These are phyloP conservation scores for Pluteus cervinus DNA, from an alignment of 768 basidiomycete species.

Conservation along the genomic window DNA sequence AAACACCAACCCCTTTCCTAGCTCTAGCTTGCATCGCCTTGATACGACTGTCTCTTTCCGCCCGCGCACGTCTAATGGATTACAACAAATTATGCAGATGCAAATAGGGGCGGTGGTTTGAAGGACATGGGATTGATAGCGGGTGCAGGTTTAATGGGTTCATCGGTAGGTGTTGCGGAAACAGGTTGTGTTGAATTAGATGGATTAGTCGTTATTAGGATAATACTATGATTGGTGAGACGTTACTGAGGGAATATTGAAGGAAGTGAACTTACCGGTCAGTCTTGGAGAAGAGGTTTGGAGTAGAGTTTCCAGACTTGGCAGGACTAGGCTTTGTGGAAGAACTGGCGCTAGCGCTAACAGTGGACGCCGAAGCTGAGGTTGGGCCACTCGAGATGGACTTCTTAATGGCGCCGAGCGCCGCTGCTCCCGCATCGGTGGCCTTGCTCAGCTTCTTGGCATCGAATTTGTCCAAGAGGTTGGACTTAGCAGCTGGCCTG, in stretches of 20 bases:
- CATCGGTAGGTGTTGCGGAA: conserved; percentile 12
- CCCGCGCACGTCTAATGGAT: conserved; percentile 57
- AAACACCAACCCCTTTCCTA: conserved; percentile 60
- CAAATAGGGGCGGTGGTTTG: conserved; percentile 64
- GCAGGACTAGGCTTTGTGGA: conserved; percentile 14
- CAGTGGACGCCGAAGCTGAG: conserved; percentile 12
- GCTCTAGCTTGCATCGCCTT: conserved; percentile 70
- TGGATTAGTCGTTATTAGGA: conserved; percentile 9
- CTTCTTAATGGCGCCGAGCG: conserved; percentile 27
- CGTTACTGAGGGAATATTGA: conserved; percentile 13
- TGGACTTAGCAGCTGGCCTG: conserved; percentile 33
- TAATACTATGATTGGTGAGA: conserved; percentile 8
- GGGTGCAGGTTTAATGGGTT: conserved; percentile 32
- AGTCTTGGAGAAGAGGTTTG: conserved; percentile 37
- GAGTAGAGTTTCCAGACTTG: conserved; percentile 9
- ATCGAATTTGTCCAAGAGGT: conserved; percentile 26
- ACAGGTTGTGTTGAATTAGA: conserved; percentile 14
- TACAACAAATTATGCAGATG: conserved; percentile 44
- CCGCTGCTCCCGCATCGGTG: conserved; percentile 18
- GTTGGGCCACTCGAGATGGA: conserved; percentile 20
- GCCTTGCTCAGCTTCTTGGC: conserved; percentile 23
- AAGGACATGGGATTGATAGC: conserved; percentile 44
- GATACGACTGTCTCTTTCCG: conserved; percentile 64
- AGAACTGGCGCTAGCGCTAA: conserved; percentile 10
- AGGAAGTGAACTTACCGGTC: conserved; percentile 57